Conservation (phyloP, 805 yeast species). For the Yamadazyma laniorum region DNA sequence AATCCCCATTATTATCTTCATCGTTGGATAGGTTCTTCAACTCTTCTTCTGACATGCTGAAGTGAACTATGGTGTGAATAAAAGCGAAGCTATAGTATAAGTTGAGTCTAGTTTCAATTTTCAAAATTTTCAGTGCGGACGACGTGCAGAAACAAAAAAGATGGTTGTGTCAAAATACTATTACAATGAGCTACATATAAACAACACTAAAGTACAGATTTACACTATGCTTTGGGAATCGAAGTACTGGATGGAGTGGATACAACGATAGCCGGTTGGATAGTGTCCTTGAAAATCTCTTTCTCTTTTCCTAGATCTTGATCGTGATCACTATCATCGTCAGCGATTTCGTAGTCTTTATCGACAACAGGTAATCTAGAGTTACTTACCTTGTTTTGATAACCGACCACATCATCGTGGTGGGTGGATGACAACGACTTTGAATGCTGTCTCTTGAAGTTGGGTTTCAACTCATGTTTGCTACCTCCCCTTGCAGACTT, state of each 20-base stretch:
- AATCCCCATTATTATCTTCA: constrained; percentile 12
- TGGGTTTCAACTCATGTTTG: constrained; percentile 2
- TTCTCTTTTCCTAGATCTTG: not conserved
- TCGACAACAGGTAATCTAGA: constrained; percentile 44
- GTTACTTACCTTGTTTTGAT: constrained; percentile 30
- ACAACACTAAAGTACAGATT: constrained; percentile 7
- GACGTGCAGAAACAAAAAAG: too few relatives aligned
- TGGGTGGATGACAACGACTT: constrained; percentile 33
- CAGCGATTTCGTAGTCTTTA: constrained; percentile 36
- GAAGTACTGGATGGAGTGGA: constrained; percentile 14
- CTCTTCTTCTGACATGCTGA: constrained; percentile 15
- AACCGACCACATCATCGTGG: constrained; percentile 35
- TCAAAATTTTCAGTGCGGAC: not conserved
- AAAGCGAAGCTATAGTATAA: not conserved
- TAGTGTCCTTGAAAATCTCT: not conserved
- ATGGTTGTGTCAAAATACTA: not conserved
- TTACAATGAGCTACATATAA: constrained; percentile 2
- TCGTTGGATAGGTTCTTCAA: not conserved
- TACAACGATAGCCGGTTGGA: constrained; percentile 12
- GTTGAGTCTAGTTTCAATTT: not conserved
- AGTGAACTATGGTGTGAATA: not conserved
- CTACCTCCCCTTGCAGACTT: too few relatives aligned
- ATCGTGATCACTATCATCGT: constrained; percentile 17
- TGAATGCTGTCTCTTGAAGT: constrained; percentile 28
- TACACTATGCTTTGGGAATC: constrained; percentile 7